Evolutionary conservation across 768 basidiomycete genomes (phyloP).

Genomic region (Phylloporus sp.): DNA sequence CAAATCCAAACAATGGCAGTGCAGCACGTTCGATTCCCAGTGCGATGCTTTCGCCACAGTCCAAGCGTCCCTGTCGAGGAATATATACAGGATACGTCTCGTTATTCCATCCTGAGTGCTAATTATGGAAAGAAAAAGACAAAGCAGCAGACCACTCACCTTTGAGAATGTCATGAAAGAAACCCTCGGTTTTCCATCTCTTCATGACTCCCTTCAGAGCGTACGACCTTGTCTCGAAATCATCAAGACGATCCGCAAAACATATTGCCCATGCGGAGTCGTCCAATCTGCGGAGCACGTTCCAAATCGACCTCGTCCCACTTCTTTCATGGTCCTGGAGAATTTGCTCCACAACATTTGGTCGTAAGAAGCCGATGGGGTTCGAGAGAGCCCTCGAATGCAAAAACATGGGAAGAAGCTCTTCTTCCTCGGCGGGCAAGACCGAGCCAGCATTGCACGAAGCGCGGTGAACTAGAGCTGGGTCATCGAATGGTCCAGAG

Average conservation of each 20-base stretch:
- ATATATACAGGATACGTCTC: constrained; percentile 25
- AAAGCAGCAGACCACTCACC: neutral
- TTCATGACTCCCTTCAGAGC: constrained; percentile 10
- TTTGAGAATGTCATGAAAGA: constrained; percentile 23
- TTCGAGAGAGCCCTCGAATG: constrained; percentile 2
- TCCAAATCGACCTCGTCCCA: constrained; percentile 15
- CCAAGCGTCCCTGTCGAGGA: constrained; percentile 9
- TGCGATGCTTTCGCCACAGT: constrained; percentile 10
- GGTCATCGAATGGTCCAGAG: constrained; percentile 19
- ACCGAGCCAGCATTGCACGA: constrained; percentile 14
- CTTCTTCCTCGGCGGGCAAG: constrained; percentile 14
- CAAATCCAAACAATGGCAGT: constrained; percentile 41
- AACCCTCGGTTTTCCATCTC: constrained; percentile 13
- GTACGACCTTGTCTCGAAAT: constrained; percentile 12
- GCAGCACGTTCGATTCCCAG: constrained; percentile 44
- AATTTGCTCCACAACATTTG: constrained; percentile 12
- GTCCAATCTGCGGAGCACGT: constrained; percentile 12
- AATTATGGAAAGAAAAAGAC: neutral
- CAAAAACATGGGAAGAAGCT: constrained; percentile 20
- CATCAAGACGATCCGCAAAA: constrained; percentile 16
- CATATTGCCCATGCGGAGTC: constrained; percentile 16
- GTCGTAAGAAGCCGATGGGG: constrained; percentile 21
- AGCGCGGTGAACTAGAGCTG: constrained; percentile 8
- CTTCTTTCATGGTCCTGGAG: constrained; percentile 5
- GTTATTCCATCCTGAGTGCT: constrained; percentile 19